Evolutionary conservation across 164 flowering plant species (phyloP).

Genomic region (Piper longum): DNA sequence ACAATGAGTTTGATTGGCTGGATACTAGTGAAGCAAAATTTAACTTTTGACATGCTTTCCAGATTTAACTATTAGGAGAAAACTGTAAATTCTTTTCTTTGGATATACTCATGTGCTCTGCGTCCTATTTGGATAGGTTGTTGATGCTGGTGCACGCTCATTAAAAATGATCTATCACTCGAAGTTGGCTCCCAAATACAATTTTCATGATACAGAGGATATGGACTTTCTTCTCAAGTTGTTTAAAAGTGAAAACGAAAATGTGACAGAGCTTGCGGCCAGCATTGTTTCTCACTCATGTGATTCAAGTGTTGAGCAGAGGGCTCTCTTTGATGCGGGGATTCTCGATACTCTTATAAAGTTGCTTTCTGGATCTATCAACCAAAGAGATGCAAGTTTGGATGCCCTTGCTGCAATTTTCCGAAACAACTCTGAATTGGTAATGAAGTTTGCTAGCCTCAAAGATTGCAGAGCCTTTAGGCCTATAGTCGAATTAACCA

Average conservation of each 20-base stretch:
- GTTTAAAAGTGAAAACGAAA: slow-evolving; percentile 65
- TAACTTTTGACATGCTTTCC: too few species aligned
- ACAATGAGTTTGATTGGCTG: too few species aligned
- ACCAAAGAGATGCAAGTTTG: slow-evolving; percentile 74
- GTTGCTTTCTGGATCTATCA: slow-evolving; percentile 62
- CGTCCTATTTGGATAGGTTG: slow-evolving; percentile 34
- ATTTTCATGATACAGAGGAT: slow-evolving; percentile 40
- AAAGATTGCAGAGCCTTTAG: slow-evolving; percentile 47
- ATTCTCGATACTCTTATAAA: slow-evolving; percentile 38
- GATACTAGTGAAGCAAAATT: too few species aligned
- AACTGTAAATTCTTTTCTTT: neutral
- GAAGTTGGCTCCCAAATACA: slow-evolving; percentile 73
- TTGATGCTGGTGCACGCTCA: slow-evolving; percentile 89
- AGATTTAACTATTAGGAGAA: neutral
- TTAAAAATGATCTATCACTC: slow-evolving; percentile 86
- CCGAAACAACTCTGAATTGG: slow-evolving; percentile 45
- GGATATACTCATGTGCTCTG: neutral
- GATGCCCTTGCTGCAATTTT: slow-evolving; percentile 63
- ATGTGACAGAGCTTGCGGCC: slow-evolving; percentile 76
- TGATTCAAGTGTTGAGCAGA: slow-evolving; percentile 57
- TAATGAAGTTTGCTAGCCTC: slow-evolving; percentile 34
- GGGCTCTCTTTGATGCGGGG: slow-evolving; percentile 54
- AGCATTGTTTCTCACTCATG: slow-evolving; percentile 84
- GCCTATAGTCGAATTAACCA: slow-evolving; percentile 38
- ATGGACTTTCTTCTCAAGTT: slow-evolving; percentile 58